These are phyloP conservation scores for Sporothrix pallida DNA, from an alignment of 2,329 filamentous ascomycete species.

Conservation along the genomic window DNA sequence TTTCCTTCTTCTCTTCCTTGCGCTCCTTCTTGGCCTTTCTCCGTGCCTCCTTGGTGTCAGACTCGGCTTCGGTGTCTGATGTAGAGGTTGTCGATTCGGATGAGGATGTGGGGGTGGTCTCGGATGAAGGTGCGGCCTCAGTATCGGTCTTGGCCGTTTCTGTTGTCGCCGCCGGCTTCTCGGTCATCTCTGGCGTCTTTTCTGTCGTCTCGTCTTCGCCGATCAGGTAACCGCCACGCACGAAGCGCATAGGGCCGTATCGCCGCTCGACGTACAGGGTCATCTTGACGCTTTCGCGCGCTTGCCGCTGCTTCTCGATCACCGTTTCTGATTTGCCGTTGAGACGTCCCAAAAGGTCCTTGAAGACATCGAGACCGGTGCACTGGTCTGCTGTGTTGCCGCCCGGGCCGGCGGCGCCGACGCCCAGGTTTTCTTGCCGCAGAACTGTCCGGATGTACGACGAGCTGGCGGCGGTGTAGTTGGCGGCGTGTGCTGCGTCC, in stretches of 20 bases:
- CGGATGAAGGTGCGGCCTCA: slow-evolving; percentile 35
- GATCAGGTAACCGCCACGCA: slow-evolving; percentile 77
- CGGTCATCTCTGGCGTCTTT: neutral
- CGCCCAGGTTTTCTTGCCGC: slow-evolving; percentile 89
- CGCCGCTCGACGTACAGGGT: slow-evolving; percentile 75
- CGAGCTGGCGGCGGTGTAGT: slow-evolving; percentile 79
- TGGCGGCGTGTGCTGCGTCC: slow-evolving; percentile 73
- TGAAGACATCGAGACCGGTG: slow-evolving; percentile 85
- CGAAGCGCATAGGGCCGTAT: slow-evolving; percentile 83
- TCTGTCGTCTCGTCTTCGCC: slow-evolving; percentile 60
- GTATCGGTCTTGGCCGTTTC: neutral
- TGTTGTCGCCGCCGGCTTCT: slow-evolving; percentile 36
- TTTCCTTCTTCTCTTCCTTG: slow-evolving; percentile 51
- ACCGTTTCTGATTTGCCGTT: slow-evolving; percentile 85
- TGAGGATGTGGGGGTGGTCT: slow-evolving; percentile 32
- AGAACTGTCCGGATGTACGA: slow-evolving; percentile 84
- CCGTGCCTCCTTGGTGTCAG: slow-evolving; percentile 14
- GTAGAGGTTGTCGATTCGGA: neutral
- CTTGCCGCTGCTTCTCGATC: slow-evolving; percentile 71
- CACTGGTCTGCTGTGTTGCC: slow-evolving; percentile 72
- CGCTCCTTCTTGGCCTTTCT: slow-evolving; percentile 32
- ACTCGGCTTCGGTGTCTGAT: slow-evolving; percentile 13
- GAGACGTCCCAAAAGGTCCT: slow-evolving; percentile 81
- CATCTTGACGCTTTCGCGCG: slow-evolving; percentile 72
- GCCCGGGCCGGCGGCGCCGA: slow-evolving; percentile 72